A percentile compares a stretch with the other conserved stretches of the same genome.
Conservation (phyloP, 148 eudicot species). For the Fagopyrum homotropicum region DNA sequence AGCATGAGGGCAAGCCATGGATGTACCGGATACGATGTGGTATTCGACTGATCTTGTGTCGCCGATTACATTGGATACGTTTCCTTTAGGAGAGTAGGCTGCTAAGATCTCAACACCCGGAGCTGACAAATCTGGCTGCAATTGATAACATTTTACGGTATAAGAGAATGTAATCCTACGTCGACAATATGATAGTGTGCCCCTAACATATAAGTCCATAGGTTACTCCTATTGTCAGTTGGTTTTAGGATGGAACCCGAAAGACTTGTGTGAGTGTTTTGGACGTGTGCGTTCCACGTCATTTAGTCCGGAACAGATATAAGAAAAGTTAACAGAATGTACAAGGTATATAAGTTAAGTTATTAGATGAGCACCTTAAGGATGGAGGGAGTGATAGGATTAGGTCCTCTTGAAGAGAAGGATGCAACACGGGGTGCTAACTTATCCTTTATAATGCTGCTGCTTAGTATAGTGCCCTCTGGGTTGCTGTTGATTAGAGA, state of each 20-base stretch:
- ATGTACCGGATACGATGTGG: constrained; percentile 48
- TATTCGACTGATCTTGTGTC: constrained; percentile 29
- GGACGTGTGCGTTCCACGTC: too few relatives aligned
- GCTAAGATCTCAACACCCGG: constrained; percentile 46
- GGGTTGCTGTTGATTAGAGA: not conserved
- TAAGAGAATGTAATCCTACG: too few relatives aligned
- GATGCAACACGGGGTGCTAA: constrained; percentile 29
- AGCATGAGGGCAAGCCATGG: constrained; percentile 75
- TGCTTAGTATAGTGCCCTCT: constrained; percentile 24
- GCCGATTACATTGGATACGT: not conserved
- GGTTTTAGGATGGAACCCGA: too few relatives aligned
- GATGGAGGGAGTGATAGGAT: constrained; percentile 33
- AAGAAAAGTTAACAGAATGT: too few relatives aligned
- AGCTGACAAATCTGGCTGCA: constrained; percentile 30
- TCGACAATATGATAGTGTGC: too few relatives aligned
- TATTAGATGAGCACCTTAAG: constrained; percentile 35
- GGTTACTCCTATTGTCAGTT: too few relatives aligned
- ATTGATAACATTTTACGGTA: too few relatives aligned
- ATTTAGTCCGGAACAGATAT: too few relatives aligned
- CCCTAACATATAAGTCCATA: too few relatives aligned
- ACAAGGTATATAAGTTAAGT: too few relatives aligned
- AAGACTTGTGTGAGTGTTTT: too few relatives aligned
- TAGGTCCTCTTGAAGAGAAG: constrained; percentile 70
- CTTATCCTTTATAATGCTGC: constrained; percentile 18
- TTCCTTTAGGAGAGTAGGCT: constrained; percentile 37